Percentiles rank a stretch among this genome's conserved stretches.
Conservation (phyloP, 257 asterid species). For the Solanum paucissectum region DNA sequence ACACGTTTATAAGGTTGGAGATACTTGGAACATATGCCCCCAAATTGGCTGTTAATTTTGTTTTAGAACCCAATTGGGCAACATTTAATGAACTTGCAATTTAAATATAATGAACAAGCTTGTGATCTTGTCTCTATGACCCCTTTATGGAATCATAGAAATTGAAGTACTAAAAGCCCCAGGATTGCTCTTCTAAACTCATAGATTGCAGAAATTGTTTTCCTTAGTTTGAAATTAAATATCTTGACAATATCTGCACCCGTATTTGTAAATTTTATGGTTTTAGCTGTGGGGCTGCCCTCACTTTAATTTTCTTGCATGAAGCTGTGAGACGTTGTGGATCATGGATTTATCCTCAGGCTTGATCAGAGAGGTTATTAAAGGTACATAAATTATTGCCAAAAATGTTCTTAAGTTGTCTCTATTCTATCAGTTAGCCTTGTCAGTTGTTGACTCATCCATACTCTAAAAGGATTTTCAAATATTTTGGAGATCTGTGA, state of each 20-base stretch:
- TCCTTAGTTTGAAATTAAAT: neutral
- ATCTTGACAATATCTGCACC: neutral
- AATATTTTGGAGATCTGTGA: conserved; percentile 79
- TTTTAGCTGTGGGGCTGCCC: neutral
- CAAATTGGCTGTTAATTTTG: neutral
- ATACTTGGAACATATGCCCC: neutral
- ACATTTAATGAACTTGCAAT: neutral
- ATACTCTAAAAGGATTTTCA: conserved; percentile 47
- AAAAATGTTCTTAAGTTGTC: neutral
- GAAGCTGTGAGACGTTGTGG: conserved; percentile 84
- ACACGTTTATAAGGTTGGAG: neutral
- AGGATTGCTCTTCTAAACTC: neutral
- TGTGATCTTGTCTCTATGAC: neutral
- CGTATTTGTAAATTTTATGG: neutral
- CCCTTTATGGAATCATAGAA: neutral
- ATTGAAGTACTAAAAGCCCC: neutral
- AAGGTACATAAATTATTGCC: conserved; percentile 37
- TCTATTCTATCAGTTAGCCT: neutral
- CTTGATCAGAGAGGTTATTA: conserved; percentile 46
- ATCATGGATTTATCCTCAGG: conserved; percentile 59
- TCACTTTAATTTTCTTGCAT: neutral
- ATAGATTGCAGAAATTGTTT: neutral
- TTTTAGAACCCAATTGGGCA: neutral
- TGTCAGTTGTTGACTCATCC: conserved; percentile 20
- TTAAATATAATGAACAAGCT: neutral